These are phyloP conservation scores for Epichloe hybrida DNA, from an alignment of 2,329 filamentous ascomycete species.

Conservation along the genomic window DNA sequence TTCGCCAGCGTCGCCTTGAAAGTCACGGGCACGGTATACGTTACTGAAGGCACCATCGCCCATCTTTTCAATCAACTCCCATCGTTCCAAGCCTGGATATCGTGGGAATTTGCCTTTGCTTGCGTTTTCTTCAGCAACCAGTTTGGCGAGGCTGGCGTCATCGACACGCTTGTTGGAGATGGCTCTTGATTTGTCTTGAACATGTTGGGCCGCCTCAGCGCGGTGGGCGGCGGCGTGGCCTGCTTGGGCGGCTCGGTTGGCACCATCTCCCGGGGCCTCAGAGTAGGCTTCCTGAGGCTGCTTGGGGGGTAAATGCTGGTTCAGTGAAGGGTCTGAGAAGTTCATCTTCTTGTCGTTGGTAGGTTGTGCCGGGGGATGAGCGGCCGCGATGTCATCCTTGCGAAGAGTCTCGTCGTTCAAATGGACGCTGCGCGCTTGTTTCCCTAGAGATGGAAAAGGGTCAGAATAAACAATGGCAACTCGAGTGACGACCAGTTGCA, in stretches of 20 bases:
- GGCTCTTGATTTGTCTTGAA: constrained; percentile 13
- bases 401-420: constrained; percentile 34
- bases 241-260: constrained; percentile 56
- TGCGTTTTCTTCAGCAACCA: constrained; percentile 85
- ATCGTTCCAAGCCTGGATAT: constrained; percentile 40
- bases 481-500: background rate
- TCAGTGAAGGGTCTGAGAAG: constrained; percentile 30
- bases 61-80: constrained; percentile 89
- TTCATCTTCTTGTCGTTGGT: constrained; percentile 36
- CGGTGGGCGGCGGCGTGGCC: constrained; percentile 51
- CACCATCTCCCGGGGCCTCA: constrained; percentile 42
- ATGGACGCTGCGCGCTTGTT: constrained; percentile 66
- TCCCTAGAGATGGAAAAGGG: constrained; percentile 38
- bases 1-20: constrained; percentile 55
- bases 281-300: constrained; percentile 49
- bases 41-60: constrained; percentile 98
- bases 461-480: background rate
- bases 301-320: constrained; percentile 23
- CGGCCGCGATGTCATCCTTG: constrained; percentile 37
- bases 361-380: constrained; percentile 43
- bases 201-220: constrained; percentile 46
- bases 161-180: constrained; percentile 26
- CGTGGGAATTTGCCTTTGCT: constrained; percentile 72
- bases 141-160: constrained; percentile 64
- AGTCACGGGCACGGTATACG: constrained; percentile 80